Base-by-base conservation (phyloP, 2,329 filamentous ascomycete genomes). In the Elsinoe australis region DNA sequence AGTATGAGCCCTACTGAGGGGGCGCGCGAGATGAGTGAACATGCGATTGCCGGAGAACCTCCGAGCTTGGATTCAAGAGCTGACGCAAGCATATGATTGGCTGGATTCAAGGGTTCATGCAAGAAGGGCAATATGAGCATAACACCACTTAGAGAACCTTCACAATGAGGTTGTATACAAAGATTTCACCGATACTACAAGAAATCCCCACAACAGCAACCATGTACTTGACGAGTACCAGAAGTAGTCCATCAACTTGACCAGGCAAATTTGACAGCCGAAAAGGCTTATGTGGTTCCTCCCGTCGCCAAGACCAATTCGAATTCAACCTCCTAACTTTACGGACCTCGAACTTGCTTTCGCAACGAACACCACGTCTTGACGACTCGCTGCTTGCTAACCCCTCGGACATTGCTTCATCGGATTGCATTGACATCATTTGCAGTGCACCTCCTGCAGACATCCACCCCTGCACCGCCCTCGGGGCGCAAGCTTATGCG, bases 31-130 rank as follows among this genome's bases (percentile, higher is more conserved):
- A n/a, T n/a, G n/a, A n/a, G n/a, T n/a, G n/a, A 50, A 53, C 59
- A 61, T 59, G 21, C 10, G 39, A 17, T 19, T n/a, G 22, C 14
- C 39, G 34, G 36, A 17, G 38, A 38, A 15, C n/a, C 29, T 42
- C 47, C 32, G 33, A 38, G 10, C 12, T 7, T 6, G 6, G 26
- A 29, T 7, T 12, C 7, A 6, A 14, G 32, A 7, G 32, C 10
- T 14, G 22, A 4, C 15, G 24, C 35, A 24, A 31, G 21, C n/a
- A 3, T 14, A 29, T 29, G 26, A 9, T 29, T 29, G 26, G 26
- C 12, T 29, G 6, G 26, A 7, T 7, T 12, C 6, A 6, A 12
- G 26, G 26, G 6, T 29, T 29, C 12, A 29, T 29, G 6, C 7
- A 7, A 7, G 26, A 29, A 29, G 26, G 26, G 12, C n/a, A n/a